Evolutionary conservation across 2,329 filamentous ascomycete genomes (phyloP).

Genomic region (Penicillium sp.): DNA sequence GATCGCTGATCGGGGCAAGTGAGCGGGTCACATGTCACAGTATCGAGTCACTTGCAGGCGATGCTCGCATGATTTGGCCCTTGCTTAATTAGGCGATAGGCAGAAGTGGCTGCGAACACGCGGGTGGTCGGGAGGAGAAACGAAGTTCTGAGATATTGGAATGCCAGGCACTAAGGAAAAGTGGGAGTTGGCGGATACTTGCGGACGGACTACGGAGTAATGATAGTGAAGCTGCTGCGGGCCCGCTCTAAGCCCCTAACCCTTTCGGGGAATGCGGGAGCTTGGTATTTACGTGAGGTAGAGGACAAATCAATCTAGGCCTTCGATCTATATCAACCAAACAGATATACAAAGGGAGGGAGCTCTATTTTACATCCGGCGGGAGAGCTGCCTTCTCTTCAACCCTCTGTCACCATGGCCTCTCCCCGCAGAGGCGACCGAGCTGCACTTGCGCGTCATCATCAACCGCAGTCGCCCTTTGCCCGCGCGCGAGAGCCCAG

Average conservation of each 20-base stretch:
- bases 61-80: constrained; percentile 18
- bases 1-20: constrained; percentile 17
- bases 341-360: neutral
- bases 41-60: constrained; percentile 15
- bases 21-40: constrained; percentile 25
- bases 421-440: constrained; percentile 36
- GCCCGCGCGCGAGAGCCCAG: constrained; percentile 34
- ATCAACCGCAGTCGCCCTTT: constrained; percentile 39
- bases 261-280: constrained; percentile 30
- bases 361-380: neutral
- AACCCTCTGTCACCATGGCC: constrained; percentile 35
- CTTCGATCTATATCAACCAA: neutral
- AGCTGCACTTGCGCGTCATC: constrained; percentile 36
- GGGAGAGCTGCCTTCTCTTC: constrained; percentile 13
- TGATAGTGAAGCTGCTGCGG: constrained; percentile 5
- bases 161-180: constrained; percentile 7
- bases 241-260: constrained; percentile 23
- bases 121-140: neutral
- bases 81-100: neutral
- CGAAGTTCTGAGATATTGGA: neutral
- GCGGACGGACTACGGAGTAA: neutral
- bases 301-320: neutral
- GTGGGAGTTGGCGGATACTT: constrained; percentile 2
- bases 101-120: constrained; percentile 1
- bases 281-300: constrained; percentile 18